Percentiles rank a stretch among this genome's conserved stretches.
Conservation (phyloP, 192 early-diverging fungal species). For the Jimgerdemannia flammicorona region DNA sequence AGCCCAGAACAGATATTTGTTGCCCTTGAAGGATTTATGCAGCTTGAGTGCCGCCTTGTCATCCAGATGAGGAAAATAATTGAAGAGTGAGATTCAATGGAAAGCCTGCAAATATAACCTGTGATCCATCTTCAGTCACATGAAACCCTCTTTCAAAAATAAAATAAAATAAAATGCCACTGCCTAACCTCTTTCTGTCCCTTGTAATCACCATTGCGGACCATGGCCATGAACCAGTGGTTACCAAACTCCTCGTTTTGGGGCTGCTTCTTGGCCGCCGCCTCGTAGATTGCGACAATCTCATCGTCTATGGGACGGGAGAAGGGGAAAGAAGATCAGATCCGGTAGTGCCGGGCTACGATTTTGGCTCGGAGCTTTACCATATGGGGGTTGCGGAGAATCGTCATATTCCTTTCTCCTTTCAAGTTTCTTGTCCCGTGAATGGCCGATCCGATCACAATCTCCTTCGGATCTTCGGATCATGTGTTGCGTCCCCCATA, state of each 20-base stretch:
- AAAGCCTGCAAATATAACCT: too few species aligned
- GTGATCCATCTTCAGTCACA: too few species aligned
- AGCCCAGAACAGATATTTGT: conserved; percentile 86
- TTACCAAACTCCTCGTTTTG: conserved; percentile 68
- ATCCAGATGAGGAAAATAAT: neutral
- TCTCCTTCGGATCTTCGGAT: too few species aligned
- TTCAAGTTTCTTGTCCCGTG: too few species aligned
- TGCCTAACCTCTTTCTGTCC: conserved; percentile 54
- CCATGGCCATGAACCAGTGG: conserved; percentile 83
- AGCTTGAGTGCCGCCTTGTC: conserved; percentile 67
- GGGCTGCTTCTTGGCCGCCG: conserved; percentile 53
- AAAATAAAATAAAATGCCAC: too few species aligned
- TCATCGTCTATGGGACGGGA: conserved; percentile 44
- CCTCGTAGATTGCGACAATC: conserved; percentile 71
- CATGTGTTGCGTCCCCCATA: too few species aligned
- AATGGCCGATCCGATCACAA: too few species aligned
- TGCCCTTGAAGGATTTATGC: conserved; percentile 72
- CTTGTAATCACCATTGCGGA: conserved; percentile 62
- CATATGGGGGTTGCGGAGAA: neutral
- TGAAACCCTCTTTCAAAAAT: too few species aligned
- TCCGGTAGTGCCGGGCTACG: neutral
- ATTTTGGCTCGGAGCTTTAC: neutral
- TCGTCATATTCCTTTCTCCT: neutral
- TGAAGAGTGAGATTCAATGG: too few species aligned
- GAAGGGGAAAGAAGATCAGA: neutral